These are phyloP conservation scores for Dichotomopilus funicola DNA, from an alignment of 2,329 filamentous ascomycete species.

Conservation along the genomic window DNA sequence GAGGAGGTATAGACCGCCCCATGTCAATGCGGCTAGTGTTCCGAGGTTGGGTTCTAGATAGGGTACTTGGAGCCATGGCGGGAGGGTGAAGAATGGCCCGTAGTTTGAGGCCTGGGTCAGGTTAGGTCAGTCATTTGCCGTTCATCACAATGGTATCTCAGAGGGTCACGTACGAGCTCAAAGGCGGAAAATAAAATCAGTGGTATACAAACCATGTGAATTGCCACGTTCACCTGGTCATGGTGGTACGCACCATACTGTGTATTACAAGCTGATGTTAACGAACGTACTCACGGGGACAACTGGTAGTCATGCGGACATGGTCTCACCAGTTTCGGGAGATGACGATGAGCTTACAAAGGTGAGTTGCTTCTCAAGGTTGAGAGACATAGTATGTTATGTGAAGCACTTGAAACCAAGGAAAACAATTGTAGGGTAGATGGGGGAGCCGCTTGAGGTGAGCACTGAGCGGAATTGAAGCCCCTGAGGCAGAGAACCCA, in stretches of 20 bases:
- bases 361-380: constrained; percentile 74
- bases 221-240: constrained; percentile 67
- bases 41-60: constrained; percentile 47
- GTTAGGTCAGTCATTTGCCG: constrained; percentile 3
- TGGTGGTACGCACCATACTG: constrained; percentile 83
- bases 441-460: not conserved
- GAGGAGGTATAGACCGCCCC: constrained; percentile 73
- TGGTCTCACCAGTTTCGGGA: not conserved
- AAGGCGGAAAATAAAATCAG: constrained; percentile 66
- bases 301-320: not conserved
- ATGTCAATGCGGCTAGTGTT: constrained; percentile 39
- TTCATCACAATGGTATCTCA: not conserved
- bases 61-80: constrained; percentile 60
- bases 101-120: constrained; percentile 50
- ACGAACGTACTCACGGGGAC: not conserved
- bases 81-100: constrained; percentile 57
- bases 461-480: too few species aligned
- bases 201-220: constrained; percentile 76
- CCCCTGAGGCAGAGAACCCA: too few species aligned
- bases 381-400: constrained; percentile 51
- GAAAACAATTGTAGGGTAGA: not conserved
- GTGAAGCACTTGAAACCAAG: not conserved
- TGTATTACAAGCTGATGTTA: not conserved
- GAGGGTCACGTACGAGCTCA: constrained; percentile 53
- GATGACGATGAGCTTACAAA: constrained; percentile 54